Base-by-base conservation (phyloP, 2,329 filamentous ascomycete genomes). In the Chrysosporium keratinophilum region DNA sequence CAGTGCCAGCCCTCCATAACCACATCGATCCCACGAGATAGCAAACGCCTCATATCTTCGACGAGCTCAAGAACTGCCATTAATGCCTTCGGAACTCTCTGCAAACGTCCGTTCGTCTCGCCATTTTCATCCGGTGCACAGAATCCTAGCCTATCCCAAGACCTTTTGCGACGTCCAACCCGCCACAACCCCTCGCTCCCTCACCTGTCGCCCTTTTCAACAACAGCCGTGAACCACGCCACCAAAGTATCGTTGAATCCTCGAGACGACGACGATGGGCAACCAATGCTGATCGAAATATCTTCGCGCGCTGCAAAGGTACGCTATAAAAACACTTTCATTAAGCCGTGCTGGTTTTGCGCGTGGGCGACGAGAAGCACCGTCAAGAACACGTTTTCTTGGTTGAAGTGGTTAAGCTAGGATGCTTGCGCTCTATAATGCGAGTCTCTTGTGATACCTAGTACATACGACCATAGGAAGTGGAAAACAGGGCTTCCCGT, bases 211-310 rank as follows among this genome's bases (percentile, higher is more conserved):
- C 58, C 60, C 14, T 68, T 75, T 55, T 72, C 68, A 20, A 65
- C 65, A 35, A 68, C 71, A 33, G 52, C 63, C 20, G 35, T 58
- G 34, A 63, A 54, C 41, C 61, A 57, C 43, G 72, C 69, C 49
- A 71, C 71, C 14, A 74, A 78, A 53, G 70, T 76, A 14, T 58
- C 67, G 42, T 65, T 69, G 55, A 95, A 97, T 66, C 87, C 88
- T 0, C 82, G 84, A 60, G 78, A 78, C 54, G 87, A 93, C 66
- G 87, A 94, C 33, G 82, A 90, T 53, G 91, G 91, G 23, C 84
- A 88, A n/a, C 80, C 84, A 17, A 88, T 95, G 83, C 74, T 75
- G 61, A 77, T 98, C 20, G 84, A 85, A 52, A 95, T 97, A 57
- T 94, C 89, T 0, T 79, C 87, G 1, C 80, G 90, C 47, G 91